phyloP scores from a whole-genome alignment of 331 rosid genomes.

The Erythrophleum ivorense region DNA sequence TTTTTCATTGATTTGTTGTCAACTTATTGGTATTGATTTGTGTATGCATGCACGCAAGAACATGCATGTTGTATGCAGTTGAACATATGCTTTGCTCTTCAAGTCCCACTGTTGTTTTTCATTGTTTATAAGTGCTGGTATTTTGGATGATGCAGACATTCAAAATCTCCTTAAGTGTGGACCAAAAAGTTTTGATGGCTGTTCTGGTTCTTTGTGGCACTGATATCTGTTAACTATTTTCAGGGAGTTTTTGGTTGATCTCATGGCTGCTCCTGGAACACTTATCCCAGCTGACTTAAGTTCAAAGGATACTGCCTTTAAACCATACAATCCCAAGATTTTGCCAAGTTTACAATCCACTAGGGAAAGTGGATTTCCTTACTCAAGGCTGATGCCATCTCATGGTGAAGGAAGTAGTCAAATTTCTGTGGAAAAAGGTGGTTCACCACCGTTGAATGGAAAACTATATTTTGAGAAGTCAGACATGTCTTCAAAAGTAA shows the following conservation, averaged over 20 bases:
- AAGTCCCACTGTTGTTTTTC: slow-evolving; percentile 7
- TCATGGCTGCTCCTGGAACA: slow-evolving; percentile 98
- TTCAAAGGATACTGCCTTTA: slow-evolving; percentile 61
- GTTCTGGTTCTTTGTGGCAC: slow-evolving; percentile 24
- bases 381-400: slow-evolving; percentile 54
- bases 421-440: slow-evolving; percentile 49
- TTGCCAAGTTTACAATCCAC: slow-evolving; percentile 57
- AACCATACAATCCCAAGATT: slow-evolving; percentile 63
- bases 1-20: slow-evolving; percentile 42
- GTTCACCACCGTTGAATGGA: slow-evolving; percentile 52
- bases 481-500: slow-evolving; percentile 52
- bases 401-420: slow-evolving; percentile 85
- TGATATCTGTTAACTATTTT: slow-evolving; percentile 52
- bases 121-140: slow-evolving; percentile 13
- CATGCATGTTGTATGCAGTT: slow-evolving; percentile 1
- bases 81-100: not conserved
- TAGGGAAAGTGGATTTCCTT: slow-evolving; percentile 56
- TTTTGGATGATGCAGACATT: slow-evolving; percentile 12
- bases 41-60: not conserved
- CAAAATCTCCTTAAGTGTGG: not conserved
- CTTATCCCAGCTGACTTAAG: slow-evolving; percentile 88
- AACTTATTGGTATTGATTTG: slow-evolving; percentile 14
- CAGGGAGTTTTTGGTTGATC: slow-evolving; percentile 99
- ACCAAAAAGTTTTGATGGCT: not conserved
- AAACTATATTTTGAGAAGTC: slow-evolving; percentile 54